A percentile compares a stretch with the other conserved stretches of the same genome.
phyloP scores from a whole-genome alignment of 1,284 basidiomycete genomes.

The Serendipita sp. region DNA sequence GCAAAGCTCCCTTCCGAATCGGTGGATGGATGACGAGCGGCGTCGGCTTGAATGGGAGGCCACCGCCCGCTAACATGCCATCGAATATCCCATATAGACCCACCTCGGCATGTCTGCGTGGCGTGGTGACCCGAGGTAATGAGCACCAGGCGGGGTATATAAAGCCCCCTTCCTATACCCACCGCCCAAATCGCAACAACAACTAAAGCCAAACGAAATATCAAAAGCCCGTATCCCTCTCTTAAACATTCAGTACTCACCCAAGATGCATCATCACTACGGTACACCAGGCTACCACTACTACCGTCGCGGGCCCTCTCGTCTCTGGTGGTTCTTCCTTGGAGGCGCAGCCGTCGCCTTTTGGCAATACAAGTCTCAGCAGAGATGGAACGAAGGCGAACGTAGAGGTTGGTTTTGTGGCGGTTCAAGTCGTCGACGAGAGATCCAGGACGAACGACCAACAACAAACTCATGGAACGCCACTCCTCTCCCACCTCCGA shows the following conservation, averaged over 20 bases:
- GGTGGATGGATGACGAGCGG: not conserved
- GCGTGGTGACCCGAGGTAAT: no score
- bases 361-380: not conserved
- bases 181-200: no score
- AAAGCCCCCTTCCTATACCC: no score
- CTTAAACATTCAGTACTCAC: no score
- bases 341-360: not conserved
- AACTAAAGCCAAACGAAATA: no score
- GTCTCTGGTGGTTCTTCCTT: constrained; percentile 3
- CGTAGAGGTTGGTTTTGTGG: not conserved
- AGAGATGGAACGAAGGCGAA: not conserved
- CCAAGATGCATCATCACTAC: not conserved
- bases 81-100: not conserved
- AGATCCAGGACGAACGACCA: not conserved
- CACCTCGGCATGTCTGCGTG: not conserved
- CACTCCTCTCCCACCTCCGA: not conserved
- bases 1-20: not conserved
- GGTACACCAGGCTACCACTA: not conserved
- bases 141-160: no score
- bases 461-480: not conserved
- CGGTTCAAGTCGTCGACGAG: not conserved
- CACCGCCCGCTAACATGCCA: not conserved
- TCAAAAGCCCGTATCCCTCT: no score
- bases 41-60: not conserved
- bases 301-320: not conserved